Percentiles rank a stretch among this genome's conserved stretches.
phyloP scores from a whole-genome alignment of 331 rosid species.

The Saraca asoca region DNA sequence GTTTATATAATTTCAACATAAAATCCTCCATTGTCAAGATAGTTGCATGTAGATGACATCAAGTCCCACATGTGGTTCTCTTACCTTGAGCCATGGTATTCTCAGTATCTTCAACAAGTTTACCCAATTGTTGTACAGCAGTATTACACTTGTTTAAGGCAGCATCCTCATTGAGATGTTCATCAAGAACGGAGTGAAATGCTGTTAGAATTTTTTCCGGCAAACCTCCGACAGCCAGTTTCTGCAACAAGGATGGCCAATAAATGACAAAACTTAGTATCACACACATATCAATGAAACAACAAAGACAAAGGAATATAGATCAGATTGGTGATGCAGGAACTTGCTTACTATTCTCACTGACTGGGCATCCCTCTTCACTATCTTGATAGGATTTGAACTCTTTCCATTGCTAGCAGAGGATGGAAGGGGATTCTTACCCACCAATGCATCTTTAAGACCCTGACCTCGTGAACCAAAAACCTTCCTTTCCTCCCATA shows the following conservation, averaged over 20 bases:
- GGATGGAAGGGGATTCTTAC: constrained; percentile 56
- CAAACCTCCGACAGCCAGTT: constrained; percentile 80
- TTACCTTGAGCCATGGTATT: constrained; percentile 68
- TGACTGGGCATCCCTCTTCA: constrained; percentile 80
- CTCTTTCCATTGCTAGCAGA: constrained; percentile 66
- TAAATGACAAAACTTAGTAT: constrained; percentile 34
- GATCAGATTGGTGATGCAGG: constrained; percentile 32
- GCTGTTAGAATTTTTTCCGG: constrained; percentile 82
- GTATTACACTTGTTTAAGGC: constrained; percentile 61
- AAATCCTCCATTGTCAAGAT: constrained; percentile 17
- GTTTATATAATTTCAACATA: constrained; percentile 9
- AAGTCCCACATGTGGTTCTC: constrained; percentile 22
- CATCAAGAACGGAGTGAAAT: constrained; percentile 79
- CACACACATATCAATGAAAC: constrained; percentile 33
- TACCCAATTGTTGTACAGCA: constrained; percentile 47
- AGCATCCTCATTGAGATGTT: constrained; percentile 62
- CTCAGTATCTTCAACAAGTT: constrained; percentile 66
- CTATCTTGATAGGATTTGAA: constrained; percentile 74
- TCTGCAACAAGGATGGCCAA: constrained; percentile 56
- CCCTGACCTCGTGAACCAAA: constrained; percentile 89
- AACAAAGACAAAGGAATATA: constrained; percentile 34
- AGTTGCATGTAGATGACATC: constrained; percentile 18
- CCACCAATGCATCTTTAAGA: constrained; percentile 80
- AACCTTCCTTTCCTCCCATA: constrained; percentile 95
- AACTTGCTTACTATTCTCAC: constrained; percentile 76